Evolutionary conservation across 495 filamentous ascomycete genomes (phyloP).

Genomic region (Clavariopsis aquatica): DNA sequence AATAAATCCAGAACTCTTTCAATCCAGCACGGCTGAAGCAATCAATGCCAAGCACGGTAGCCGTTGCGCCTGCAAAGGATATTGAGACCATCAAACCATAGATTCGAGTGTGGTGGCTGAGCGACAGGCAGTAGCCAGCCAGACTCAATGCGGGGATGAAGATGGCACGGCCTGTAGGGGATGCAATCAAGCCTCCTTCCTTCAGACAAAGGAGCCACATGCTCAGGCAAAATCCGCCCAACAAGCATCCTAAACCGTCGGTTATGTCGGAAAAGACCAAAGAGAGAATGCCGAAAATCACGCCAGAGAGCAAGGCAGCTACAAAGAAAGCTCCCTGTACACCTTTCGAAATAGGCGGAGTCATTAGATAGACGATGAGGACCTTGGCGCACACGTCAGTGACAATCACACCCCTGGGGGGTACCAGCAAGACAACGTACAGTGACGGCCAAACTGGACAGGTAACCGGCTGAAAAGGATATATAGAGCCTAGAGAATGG

Average conservation of each 20-base stretch:
- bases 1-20: slow-evolving; percentile 95
- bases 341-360: slow-evolving; percentile 69
- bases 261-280: slow-evolving; percentile 83
- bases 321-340: slow-evolving; percentile 89
- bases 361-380: slow-evolving; percentile 89
- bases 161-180: slow-evolving; percentile 62
- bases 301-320: slow-evolving; percentile 71
- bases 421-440: slow-evolving; percentile 52
- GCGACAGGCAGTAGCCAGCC: slow-evolving; percentile 69
- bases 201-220: slow-evolving; percentile 87
- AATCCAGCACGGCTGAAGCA: slow-evolving; percentile 86
- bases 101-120: slow-evolving; percentile 73
- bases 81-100: slow-evolving; percentile 76
- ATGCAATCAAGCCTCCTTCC: slow-evolving; percentile 70
- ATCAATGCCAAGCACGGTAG: slow-evolving; percentile 79
- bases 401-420: background rate
- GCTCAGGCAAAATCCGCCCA: slow-evolving; percentile 83
- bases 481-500: slow-evolving; percentile 60
- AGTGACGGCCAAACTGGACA: slow-evolving; percentile 71
- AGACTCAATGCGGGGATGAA: slow-evolving; percentile 74
- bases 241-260: slow-evolving; percentile 80
- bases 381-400: slow-evolving; percentile 49
- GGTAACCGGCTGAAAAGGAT: slow-evolving; percentile 75
- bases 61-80: slow-evolving; percentile 79
- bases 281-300: slow-evolving; percentile 72